Evolutionary conservation across 208 protist genomes (phyloP).

Genomic region (Trypanosoma avium): DNA sequence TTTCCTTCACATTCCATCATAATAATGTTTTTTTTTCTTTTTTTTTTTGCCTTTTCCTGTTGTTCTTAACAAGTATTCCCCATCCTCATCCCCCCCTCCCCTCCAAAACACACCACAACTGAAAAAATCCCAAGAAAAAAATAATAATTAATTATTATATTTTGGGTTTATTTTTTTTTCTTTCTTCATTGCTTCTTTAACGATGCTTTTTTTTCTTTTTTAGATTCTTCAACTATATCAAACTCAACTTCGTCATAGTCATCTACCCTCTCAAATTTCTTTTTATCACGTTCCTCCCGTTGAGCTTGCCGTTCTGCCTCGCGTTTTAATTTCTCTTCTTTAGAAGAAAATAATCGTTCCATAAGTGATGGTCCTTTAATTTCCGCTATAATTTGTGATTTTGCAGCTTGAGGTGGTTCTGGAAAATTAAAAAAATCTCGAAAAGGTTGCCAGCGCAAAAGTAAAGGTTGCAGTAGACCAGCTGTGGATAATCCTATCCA

Average conservation of each 20-base stretch:
- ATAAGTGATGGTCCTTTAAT: slow-evolving; percentile 66
- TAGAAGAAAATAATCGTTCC: slow-evolving; percentile 68
- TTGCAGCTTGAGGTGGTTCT: slow-evolving; percentile 73
- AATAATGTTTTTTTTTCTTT: no score
- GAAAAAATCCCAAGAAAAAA: no score
- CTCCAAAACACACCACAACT: no score
- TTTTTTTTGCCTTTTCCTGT: no score
- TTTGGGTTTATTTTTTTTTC: not conserved
- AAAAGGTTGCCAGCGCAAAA: slow-evolving; percentile 86
- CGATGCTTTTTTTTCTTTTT: not conserved
- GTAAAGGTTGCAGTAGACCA: slow-evolving; percentile 79
- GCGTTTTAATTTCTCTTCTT: slow-evolving; percentile 50
- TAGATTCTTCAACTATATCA: slow-evolving; percentile 30
- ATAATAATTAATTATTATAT: no score
- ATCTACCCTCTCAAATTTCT: slow-evolving; percentile 67
- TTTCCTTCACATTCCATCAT: no score
- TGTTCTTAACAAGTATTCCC: no score
- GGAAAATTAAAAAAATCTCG: slow-evolving; percentile 82
- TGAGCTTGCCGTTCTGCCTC: slow-evolving; percentile 49
- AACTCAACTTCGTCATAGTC: slow-evolving; percentile 77
- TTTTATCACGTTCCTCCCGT: slow-evolving; percentile 33
- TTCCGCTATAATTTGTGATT: slow-evolving; percentile 62
- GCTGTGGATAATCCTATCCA: slow-evolving; percentile 86
- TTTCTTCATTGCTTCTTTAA: not conserved
- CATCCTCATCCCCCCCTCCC: not conserved